Percentiles rank a stretch among this genome's conserved stretches.
These are phyloP conservation scores for Mycotypha africana DNA, from an alignment of 371 early-diverging fungal genomes.

Conservation along the genomic window DNA sequence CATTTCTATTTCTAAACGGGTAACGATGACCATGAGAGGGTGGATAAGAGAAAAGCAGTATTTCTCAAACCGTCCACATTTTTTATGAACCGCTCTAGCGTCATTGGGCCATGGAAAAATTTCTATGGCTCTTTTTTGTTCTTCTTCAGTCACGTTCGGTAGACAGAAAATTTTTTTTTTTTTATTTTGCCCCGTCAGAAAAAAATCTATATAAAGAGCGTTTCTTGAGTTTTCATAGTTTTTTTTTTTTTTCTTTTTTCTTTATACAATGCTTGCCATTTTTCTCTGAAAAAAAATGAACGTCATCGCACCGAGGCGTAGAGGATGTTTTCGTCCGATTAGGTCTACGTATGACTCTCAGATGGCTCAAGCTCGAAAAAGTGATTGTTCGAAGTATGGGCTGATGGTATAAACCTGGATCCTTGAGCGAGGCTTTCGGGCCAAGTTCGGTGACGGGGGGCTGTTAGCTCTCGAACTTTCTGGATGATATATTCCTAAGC, in stretches of 20 bases:
- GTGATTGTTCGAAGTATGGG: conserved; percentile 20
- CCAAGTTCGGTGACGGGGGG: conserved; percentile 14
- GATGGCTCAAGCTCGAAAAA: conserved; percentile 20
- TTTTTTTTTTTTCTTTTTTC: not conserved
- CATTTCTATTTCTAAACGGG: no score
- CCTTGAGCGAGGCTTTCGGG: conserved; percentile 19
- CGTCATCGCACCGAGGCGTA: conserved; percentile 17
- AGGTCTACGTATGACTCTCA: conserved; percentile 23
- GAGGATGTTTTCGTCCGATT: conserved; percentile 7
- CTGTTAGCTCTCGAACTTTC: conserved; percentile 14
- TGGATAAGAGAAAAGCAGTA: no score
- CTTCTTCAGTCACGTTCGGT: no score
- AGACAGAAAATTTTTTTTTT: no score
- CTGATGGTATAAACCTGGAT: conserved; percentile 1
- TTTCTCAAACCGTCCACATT: no score
- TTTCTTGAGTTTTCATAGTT: no score
- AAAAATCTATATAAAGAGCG: no score
- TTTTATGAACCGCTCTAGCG: no score
- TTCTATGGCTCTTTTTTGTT: no score
- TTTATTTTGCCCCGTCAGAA: no score
- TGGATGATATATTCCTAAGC: conserved; percentile 43
- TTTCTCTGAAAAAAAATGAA: conserved; percentile 12
- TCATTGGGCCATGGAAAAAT: no score
- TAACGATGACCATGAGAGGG: no score
- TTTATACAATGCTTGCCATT: conserved; percentile 10